These are phyloP conservation scores for Dovyalis caffra DNA, from an alignment of 345 rosid species.

Conservation along the genomic window DNA sequence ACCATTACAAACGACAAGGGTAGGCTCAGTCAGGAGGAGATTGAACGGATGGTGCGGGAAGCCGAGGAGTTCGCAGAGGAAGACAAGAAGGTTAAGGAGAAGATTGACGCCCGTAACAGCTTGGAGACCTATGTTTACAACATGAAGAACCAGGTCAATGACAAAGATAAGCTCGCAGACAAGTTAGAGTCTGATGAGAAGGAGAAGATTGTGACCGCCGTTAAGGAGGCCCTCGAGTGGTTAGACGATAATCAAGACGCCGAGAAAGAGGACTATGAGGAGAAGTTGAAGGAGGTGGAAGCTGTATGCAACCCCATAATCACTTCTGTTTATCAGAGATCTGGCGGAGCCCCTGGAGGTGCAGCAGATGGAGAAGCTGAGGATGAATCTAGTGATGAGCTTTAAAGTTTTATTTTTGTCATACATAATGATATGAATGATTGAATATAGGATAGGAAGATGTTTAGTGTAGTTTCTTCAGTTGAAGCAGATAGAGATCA, in stretches of 20 bases:
- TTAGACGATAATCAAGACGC: constrained; percentile 34
- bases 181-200: constrained; percentile 24
- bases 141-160: constrained; percentile 24
- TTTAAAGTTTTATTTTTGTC: not conserved
- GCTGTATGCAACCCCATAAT: constrained; percentile 33
- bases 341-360: constrained; percentile 22
- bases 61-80: constrained; percentile 30
- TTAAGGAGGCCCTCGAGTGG: constrained; percentile 25
- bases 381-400: constrained; percentile 11
- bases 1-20: constrained; percentile 28
- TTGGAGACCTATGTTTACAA: constrained; percentile 29
- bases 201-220: constrained; percentile 22
- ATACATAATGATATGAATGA: no score
- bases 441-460: no score
- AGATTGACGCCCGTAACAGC: constrained; percentile 29
- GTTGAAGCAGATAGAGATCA: no score
- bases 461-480: no score
- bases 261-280: constrained; percentile 29
- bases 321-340: constrained; percentile 23
- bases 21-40: constrained; percentile 24
- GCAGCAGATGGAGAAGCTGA: constrained; percentile 3
- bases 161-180: constrained; percentile 25
- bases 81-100: constrained; percentile 30
- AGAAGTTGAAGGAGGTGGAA: constrained; percentile 35
- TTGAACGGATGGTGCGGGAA: constrained; percentile 21